phyloP scores from a whole-genome alignment of 1,139 yeast species.

The Kurtzmaniella quercitrusa region DNA sequence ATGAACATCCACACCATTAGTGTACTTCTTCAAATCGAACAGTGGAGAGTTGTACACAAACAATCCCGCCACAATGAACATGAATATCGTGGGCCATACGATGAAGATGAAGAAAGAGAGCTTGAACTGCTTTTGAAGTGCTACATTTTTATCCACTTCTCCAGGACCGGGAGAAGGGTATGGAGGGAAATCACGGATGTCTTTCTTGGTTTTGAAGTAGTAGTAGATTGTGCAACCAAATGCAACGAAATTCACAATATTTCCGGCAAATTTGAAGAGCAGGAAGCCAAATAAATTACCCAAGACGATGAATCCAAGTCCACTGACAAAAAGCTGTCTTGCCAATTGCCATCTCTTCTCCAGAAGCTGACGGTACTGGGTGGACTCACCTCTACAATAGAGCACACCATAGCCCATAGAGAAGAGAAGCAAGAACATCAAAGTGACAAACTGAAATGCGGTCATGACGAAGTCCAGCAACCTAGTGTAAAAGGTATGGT shows the following conservation, averaged over 20 bases:
- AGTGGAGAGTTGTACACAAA: not conserved
- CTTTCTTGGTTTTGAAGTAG: slow-evolving; percentile 26
- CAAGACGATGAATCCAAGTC: slow-evolving; percentile 3
- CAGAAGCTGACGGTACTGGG: slow-evolving; percentile 26
- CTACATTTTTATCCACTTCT: slow-evolving; percentile 17
- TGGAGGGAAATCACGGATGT: slow-evolving; percentile 30
- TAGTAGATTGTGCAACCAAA: slow-evolving; percentile 15
- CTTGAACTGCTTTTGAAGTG: slow-evolving; percentile 23
- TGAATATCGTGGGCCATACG: slow-evolving; percentile 22
- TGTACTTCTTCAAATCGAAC: not conserved
- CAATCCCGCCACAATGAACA: not conserved
- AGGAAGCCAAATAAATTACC: slow-evolving; percentile 3
- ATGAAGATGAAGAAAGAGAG: slow-evolving; percentile 26
- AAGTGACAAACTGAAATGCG: not conserved
- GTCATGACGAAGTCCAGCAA: not conserved
- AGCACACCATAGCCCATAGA: slow-evolving; percentile 40
- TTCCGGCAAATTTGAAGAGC: not conserved
- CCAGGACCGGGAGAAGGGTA: slow-evolving; percentile 15
- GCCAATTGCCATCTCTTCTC: slow-evolving; percentile 16
- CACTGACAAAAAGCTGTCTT: slow-evolving; percentile 11
- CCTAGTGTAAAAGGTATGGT: not conserved
- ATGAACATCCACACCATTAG: not conserved
- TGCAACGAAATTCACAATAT: not conserved
- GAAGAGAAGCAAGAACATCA: slow-evolving; percentile 21
- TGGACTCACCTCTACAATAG: slow-evolving; percentile 24